A percentile compares a stretch with the other conserved stretches of the same genome.
Evolutionary conservation across 768 basidiomycete species (phyloP).

Genomic region (Phylloporus rhodoxanthus): DNA sequence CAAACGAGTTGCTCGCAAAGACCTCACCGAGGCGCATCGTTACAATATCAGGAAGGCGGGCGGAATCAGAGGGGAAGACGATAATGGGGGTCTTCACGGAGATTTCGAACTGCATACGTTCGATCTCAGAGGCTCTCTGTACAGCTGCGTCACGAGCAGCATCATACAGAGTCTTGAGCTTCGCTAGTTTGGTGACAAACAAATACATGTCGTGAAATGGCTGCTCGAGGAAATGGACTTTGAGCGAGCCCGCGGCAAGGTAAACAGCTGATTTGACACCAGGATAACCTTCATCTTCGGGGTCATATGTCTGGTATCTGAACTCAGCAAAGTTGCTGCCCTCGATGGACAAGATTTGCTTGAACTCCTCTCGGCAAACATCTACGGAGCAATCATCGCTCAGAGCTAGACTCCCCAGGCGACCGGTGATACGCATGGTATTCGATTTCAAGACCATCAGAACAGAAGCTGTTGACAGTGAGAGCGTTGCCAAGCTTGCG

Average conservation of each 20-base stretch:
- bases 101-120: slow-evolving; percentile 89
- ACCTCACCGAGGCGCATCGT: slow-evolving; percentile 87
- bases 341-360: slow-evolving; percentile 86
- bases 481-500: slow-evolving; percentile 74
- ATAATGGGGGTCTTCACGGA: slow-evolving; percentile 89
- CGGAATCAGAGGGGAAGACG: slow-evolving; percentile 71
- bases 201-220: slow-evolving; percentile 86
- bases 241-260: slow-evolving; percentile 84
- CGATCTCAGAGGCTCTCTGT: slow-evolving; percentile 88
- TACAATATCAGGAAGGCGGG: slow-evolving; percentile 58
- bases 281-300: slow-evolving; percentile 57
- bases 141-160: slow-evolving; percentile 90
- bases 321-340: slow-evolving; percentile 93
- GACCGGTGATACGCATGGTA: slow-evolving; percentile 72
- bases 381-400: slow-evolving; percentile 60
- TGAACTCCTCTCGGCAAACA: slow-evolving; percentile 60
- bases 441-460: slow-evolving; percentile 64
- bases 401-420: slow-evolving; percentile 77
- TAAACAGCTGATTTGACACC: slow-evolving; percentile 81
- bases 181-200: slow-evolving; percentile 80
- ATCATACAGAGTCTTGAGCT: slow-evolving; percentile 91
- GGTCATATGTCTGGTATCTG: slow-evolving; percentile 86
- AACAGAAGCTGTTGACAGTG: slow-evolving; percentile 86
- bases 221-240: slow-evolving; percentile 80
- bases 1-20: slow-evolving; percentile 69